Evolutionary conservation across 495 filamentous ascomycete genomes (phyloP).

Genomic region (Cladorrhinum samala): DNA sequence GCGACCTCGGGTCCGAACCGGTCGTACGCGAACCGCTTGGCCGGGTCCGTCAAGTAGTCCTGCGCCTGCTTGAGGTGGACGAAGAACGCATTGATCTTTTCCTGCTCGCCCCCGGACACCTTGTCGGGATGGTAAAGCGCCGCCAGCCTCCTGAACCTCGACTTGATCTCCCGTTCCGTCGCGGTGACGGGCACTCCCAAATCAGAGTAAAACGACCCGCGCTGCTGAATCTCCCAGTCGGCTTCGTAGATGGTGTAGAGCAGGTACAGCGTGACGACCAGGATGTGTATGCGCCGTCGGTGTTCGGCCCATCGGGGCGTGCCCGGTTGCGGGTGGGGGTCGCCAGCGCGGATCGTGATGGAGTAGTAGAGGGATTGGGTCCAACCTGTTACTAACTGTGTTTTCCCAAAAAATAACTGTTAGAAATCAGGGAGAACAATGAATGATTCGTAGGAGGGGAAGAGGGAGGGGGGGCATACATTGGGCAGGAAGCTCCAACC

Average conservation of each 20-base stretch:
- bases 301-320: constrained; percentile 62
- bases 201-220: constrained; percentile 69
- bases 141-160: constrained; percentile 78
- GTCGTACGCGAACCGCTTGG: constrained; percentile 85
- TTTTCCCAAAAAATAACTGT: neutral
- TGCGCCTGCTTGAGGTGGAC: constrained; percentile 75
- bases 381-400: constrained; percentile 70
- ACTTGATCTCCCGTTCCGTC: constrained; percentile 70
- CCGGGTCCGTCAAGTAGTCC: constrained; percentile 74
- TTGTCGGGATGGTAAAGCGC: constrained; percentile 90
- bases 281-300: constrained; percentile 72
- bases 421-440: neutral
- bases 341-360: constrained; percentile 85
- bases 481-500: constrained; percentile 79
- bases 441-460: neutral
- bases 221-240: constrained; percentile 66
- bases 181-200: constrained; percentile 59
- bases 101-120: constrained; percentile 10
- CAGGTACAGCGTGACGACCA: constrained; percentile 76
- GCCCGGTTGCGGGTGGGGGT: constrained; percentile 70
- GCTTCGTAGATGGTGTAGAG: constrained; percentile 92
- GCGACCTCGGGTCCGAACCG: constrained; percentile 77
- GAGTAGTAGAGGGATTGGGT: constrained; percentile 79
- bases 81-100: constrained; percentile 54
- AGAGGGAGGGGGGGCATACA: constrained; percentile 39